Base-by-base conservation (phyloP, 1,284 basidiomycete genomes). In the Ganoderma leucocontextum region DNA sequence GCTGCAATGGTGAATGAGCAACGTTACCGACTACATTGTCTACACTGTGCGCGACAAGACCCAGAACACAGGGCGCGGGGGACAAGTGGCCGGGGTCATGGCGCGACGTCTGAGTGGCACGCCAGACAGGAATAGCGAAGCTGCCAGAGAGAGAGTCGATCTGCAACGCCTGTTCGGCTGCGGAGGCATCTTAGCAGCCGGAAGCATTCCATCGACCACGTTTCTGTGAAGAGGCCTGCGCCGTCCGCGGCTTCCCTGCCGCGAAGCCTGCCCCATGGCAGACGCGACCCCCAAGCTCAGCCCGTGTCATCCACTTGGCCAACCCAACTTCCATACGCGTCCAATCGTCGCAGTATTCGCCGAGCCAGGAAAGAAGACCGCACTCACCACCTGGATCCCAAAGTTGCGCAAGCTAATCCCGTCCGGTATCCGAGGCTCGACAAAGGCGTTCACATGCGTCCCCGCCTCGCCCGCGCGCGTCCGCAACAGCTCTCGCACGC, bases 341-440 rank as follows among this genome's bases (percentile, higher is more conserved):
- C 58, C 52, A 17, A 52, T 38, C 64, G 35, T 61, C 58, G 58
- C 39, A 39, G 39, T 36, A 25, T 67, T 64, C 64, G 38, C 72
- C 65, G 67, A 57, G 72, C 64, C 60, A 52, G 67, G 63, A 41
- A 66, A 74, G 70, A 60, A 63, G 63, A 42, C 22, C 35, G 38
- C 53, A 88, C 92, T 83, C 78, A 93, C 92, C 75, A 92, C 87
- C 78, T 94, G 93, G 72, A 93, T 93, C 58, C 92, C 93, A 79
- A 95, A 94, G 81, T 95, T 94, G 73, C 93, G 82, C 74, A 93
- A 80, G 71, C 89, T 91, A 68, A 93, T 92, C 17, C 92, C 91
- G 70, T 91, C 88, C 5, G 93, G 91, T 63, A 93, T 89, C 63
- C 84, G 83, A 17, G 87, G 85, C 38, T 90, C 87, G 52, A 89